Conservation (phyloP, 2,329 filamentous ascomycete species). For the Neofusicoccum sp. region DNA sequence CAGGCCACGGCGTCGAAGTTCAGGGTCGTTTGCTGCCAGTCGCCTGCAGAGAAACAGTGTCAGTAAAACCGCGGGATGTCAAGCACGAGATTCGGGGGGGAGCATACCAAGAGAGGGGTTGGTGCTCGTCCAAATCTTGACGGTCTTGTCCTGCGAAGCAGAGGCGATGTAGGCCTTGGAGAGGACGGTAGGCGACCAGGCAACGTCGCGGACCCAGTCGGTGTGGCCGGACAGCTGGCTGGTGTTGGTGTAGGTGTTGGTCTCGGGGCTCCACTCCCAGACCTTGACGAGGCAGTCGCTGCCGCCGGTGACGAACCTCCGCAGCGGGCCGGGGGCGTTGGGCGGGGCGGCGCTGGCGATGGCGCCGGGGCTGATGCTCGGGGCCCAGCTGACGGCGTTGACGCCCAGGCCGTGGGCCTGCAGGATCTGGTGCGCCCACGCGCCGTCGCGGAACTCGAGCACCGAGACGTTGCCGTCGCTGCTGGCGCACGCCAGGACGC, state of each 20-base stretch:
- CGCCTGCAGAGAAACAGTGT: slow-evolving; percentile 43
- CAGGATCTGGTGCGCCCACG: slow-evolving; percentile 87
- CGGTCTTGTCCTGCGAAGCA: slow-evolving; percentile 94
- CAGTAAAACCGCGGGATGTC: slow-evolving; percentile 25
- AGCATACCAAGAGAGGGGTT: slow-evolving; percentile 36
- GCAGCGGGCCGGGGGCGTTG: slow-evolving; percentile 57
- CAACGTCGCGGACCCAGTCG: slow-evolving; percentile 97
- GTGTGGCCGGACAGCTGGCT: slow-evolving; percentile 73
- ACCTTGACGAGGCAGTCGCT: slow-evolving; percentile 93
- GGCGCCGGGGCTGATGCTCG: slow-evolving; percentile 79
- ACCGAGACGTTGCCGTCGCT: slow-evolving; percentile 93
- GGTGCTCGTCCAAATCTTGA: slow-evolving; percentile 85
- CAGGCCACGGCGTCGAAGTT: slow-evolving; percentile 88
- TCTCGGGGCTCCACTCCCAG: slow-evolving; percentile 72
- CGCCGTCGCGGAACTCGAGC: slow-evolving; percentile 95
- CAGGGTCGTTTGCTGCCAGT: slow-evolving; percentile 85
- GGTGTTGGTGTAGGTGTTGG: slow-evolving; percentile 55
- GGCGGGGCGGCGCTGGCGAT: slow-evolving; percentile 71
- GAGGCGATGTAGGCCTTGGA: slow-evolving; percentile 97
- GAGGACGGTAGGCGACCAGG: slow-evolving; percentile 93
- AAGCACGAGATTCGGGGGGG: too few relatives aligned
- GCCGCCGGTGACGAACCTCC: slow-evolving; percentile 91
- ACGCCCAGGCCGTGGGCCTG: slow-evolving; percentile 90
- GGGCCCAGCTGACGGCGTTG: slow-evolving; percentile 95
- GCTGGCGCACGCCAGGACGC: slow-evolving; percentile 89